These are phyloP conservation scores for Thielaviopsis musarum DNA, from an alignment of 2,329 filamentous ascomycete genomes.

Conservation along the genomic window DNA sequence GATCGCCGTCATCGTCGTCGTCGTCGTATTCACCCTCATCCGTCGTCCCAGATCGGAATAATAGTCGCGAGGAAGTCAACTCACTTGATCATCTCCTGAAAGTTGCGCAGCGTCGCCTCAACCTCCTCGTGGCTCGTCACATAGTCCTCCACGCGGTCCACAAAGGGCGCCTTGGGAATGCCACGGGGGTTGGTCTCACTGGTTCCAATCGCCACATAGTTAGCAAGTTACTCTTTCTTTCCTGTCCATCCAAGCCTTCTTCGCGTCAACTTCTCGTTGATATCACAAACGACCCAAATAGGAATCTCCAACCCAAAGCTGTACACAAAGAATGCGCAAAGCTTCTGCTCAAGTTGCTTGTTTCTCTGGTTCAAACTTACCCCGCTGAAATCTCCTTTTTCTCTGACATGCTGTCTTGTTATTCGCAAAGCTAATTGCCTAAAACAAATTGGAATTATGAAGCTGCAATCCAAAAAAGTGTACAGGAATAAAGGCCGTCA, in stretches of 20 bases:
- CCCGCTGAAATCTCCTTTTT: conserved; percentile 9
- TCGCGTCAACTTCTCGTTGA: no score
- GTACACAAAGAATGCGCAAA: neutral
- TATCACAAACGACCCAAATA: neutral
- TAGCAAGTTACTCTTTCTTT: neutral
- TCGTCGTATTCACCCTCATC: neutral
- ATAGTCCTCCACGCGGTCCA: conserved; percentile 81
- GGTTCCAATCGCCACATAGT: neutral
- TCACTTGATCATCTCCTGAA: conserved; percentile 89
- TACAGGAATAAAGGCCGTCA: neutral
- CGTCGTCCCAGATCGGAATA: neutral
- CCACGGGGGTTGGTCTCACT: conserved; percentile 60
- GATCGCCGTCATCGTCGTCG: neutral
- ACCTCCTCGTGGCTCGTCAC: conserved; percentile 63
- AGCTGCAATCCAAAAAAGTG: neutral
- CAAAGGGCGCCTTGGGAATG: conserved; percentile 70
- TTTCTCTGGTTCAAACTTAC: conserved; percentile 1
- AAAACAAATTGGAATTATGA: neutral
- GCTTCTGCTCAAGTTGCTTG: neutral
- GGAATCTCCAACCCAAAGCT: neutral
- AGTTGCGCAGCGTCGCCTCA: conserved; percentile 63
- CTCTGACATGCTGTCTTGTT: conserved; percentile 2
- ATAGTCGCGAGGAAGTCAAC: conserved; percentile 16
- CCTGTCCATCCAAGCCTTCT: no score
- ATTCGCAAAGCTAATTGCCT: neutral